A percentile compares a stretch with the other conserved stretches of the same genome.
phyloP scores from a whole-genome alignment of 805 yeast species.

The Grigorovia jiainica region DNA sequence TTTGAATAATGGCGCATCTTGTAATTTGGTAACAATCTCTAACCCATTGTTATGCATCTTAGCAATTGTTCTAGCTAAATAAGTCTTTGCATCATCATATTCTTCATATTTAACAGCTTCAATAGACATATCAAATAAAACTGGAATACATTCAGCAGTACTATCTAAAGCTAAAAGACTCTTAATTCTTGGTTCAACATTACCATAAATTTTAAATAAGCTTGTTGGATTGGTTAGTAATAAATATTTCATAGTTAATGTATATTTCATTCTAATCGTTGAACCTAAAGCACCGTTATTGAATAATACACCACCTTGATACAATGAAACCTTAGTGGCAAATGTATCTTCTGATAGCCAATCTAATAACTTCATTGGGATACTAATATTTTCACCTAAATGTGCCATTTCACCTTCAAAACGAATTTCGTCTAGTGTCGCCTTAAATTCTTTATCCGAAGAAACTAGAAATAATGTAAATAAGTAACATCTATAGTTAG shows the following conservation, averaged over 20 bases:
- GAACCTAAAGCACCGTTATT: conserved; percentile 29
- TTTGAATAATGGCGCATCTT: background rate
- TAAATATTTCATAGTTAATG: conserved; percentile 25
- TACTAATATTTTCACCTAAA: conserved; percentile 27
- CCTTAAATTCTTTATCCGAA: conserved; percentile 30
- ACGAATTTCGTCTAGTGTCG: conserved; percentile 28
- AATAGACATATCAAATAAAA: conserved; percentile 27
- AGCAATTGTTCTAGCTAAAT: conserved; percentile 12
- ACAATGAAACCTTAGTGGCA: conserved; percentile 26
- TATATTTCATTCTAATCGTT: conserved; percentile 27
- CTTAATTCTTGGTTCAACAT: conserved; percentile 27
- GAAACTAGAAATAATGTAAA: conserved; percentile 31
- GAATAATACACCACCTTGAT: conserved; percentile 29
- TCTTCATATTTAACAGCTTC: conserved; percentile 26
- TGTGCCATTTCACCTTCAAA: conserved; percentile 26
- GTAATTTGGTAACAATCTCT: conserved; percentile 1
- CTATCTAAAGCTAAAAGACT: conserved; percentile 23
- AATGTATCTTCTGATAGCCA: conserved; percentile 26
- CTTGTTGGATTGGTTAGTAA: conserved; percentile 26
- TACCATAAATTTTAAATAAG: conserved; percentile 25
- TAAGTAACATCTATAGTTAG: conserved; percentile 21
- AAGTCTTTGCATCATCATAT: conserved; percentile 20
- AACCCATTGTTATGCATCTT: conserved; percentile 21
- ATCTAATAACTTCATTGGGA: conserved; percentile 31
- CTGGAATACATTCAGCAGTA: conserved; percentile 25